A percentile compares a stretch with the other conserved stretches of the same genome.
phyloP scores from a whole-genome alignment of 1,284 basidiomycete genomes.

The Boletellus dicymbophilus region DNA sequence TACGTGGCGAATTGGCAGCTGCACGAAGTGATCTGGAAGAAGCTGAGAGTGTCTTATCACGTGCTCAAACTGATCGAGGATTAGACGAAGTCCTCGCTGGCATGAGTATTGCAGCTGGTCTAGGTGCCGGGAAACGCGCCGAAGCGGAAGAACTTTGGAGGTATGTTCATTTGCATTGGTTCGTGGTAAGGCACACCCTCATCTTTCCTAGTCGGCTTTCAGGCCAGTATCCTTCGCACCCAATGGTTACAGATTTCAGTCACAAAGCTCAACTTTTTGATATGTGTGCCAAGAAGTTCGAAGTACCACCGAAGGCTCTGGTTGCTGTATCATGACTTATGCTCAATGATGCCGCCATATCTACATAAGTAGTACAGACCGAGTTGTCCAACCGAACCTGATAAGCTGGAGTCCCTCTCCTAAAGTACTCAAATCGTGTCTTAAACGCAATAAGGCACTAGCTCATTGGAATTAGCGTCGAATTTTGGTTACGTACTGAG shows the following conservation, averaged over 20 bases:
- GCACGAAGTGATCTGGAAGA: constrained; percentile 87
- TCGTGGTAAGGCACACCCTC: not conserved
- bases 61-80: constrained; percentile 22
- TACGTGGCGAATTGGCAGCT: constrained; percentile 79
- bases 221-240: constrained; percentile 63
- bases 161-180: constrained; percentile 41
- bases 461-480: too few species aligned
- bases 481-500: too few species aligned
- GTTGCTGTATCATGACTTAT: constrained; percentile 6
- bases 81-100: constrained; percentile 69
- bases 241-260: constrained; percentile 63
- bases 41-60: constrained; percentile 50
- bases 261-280: constrained; percentile 72
- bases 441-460: too few species aligned
- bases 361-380: constrained; percentile 4
- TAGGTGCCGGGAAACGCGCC: constrained; percentile 56
- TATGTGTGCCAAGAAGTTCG: constrained; percentile 66
- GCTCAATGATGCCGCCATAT: too few species aligned
- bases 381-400: too few species aligned
- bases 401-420: too few species aligned
- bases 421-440: too few species aligned
- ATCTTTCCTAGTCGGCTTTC: constrained; percentile 53
- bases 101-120: constrained; percentile 62
- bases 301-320: constrained; percentile 54
- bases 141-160: constrained; percentile 68